These are phyloP conservation scores for Podila minutissima DNA, from an alignment of 192 early-diverging fungal genomes.

Conservation along the genomic window DNA sequence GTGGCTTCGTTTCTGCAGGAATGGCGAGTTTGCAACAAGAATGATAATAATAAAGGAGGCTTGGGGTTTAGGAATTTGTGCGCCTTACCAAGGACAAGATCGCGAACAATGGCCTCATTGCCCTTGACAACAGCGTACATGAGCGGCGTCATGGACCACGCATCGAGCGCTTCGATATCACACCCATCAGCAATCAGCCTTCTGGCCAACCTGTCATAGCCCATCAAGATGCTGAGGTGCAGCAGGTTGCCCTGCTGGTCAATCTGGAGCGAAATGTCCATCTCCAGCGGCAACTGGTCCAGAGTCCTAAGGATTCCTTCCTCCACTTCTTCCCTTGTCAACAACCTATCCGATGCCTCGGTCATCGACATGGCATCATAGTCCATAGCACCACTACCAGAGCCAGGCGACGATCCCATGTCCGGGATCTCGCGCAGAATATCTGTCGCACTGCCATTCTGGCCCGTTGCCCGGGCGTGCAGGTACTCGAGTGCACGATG, in stretches of 20 bases:
- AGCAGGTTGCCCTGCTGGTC: conserved; percentile 34
- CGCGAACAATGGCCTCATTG: conserved; percentile 19
- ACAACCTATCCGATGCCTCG: not conserved
- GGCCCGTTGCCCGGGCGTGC: conserved; percentile 27
- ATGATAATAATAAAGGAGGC: not conserved
- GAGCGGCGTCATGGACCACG: conserved; percentile 40
- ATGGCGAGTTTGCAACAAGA: not conserved
- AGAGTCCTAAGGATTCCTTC: conserved; percentile 28
- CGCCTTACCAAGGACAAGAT: conserved; percentile 26
- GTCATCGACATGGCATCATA: not conserved
- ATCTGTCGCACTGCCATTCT: conserved; percentile 21
- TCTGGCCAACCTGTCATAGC: conserved; percentile 10
- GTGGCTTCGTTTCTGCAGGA: not conserved
- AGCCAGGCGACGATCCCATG: not conserved
- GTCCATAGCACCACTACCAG: not conserved
- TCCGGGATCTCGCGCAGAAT: conserved; percentile 38
- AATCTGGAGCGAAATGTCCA: conserved; percentile 34
- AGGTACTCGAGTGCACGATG: conserved; percentile 42
- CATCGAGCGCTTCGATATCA: conserved; percentile 26
- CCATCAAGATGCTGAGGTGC: conserved; percentile 33
- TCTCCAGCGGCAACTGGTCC: conserved; percentile 11
- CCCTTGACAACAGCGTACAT: conserved; percentile 45
- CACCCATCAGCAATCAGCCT: conserved; percentile 38
- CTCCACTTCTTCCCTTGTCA: conserved; percentile 20
- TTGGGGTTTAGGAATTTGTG: too few relatives aligned